Evolutionary conservation across 2,329 filamentous ascomycete genomes (phyloP).

Genomic region (Sclerotinia borealis): DNA sequence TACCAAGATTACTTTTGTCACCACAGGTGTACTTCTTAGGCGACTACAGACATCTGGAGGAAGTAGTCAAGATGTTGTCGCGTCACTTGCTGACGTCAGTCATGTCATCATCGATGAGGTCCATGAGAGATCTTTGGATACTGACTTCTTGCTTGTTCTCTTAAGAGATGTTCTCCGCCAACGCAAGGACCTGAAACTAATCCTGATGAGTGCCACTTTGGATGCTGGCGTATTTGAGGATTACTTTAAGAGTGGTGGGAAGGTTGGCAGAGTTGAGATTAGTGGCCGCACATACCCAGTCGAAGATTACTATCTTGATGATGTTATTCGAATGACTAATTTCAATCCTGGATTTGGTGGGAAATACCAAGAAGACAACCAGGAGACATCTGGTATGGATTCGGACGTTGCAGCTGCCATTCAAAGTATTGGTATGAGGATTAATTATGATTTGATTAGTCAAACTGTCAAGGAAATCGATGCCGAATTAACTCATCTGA

Average conservation of each 20-base stretch:
- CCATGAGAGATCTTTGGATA: constrained; percentile 90
- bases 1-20: constrained; percentile 93
- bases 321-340: constrained; percentile 73
- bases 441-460: constrained; percentile 85
- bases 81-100: constrained; percentile 80
- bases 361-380: constrained; percentile 35
- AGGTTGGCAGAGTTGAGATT: constrained; percentile 79
- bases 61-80: constrained; percentile 69
- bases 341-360: constrained; percentile 48
- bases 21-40: constrained; percentile 84
- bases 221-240: constrained; percentile 78
- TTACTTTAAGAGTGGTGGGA: constrained; percentile 69
- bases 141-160: constrained; percentile 85
- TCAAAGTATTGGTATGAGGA: constrained; percentile 68
- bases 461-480: constrained; percentile 80
- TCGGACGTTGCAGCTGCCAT: constrained; percentile 63
- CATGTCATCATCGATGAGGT: constrained; percentile 96
- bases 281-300: constrained; percentile 86
- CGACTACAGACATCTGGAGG: constrained; percentile 87
- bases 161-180: constrained; percentile 72
- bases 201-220: constrained; percentile 94
- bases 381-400: constrained; percentile 42
- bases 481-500: constrained; percentile 56
- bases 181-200: constrained; percentile 75
- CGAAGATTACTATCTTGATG: constrained; percentile 82